Evolutionary conservation across 169 alveolate species (phyloP).

Genomic region (Cryptosporidium muris): DNA sequence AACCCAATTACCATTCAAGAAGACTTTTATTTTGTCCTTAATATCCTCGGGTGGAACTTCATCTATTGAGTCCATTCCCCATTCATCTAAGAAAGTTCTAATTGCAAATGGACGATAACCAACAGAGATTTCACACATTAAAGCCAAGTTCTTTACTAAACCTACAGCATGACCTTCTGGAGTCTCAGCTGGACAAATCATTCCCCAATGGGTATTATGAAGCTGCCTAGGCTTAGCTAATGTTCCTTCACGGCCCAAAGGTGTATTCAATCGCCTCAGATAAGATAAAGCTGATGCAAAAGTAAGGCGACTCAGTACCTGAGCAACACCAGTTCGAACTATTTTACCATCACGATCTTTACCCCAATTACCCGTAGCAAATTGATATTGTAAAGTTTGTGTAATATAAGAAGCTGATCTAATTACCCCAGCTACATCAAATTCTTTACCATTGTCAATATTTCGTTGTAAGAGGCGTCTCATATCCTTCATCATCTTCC

Average conservation of each 20-base stretch:
- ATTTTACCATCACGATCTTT: conserved; percentile 95
- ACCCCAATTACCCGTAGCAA: conserved; percentile 99
- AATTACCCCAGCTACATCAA: conserved; percentile 90
- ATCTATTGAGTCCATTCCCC: conserved; percentile 89
- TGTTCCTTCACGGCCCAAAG: conserved; percentile 97
- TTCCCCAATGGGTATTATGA: conserved; percentile 99
- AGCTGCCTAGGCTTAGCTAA: conserved; percentile 99
- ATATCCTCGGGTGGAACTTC: conserved; percentile 88
- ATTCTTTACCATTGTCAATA: conserved; percentile 88
- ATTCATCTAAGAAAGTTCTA: conserved; percentile 86
- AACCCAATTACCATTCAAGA: conserved; percentile 96
- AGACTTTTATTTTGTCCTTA: conserved; percentile 91
- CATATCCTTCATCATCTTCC: conserved; percentile 93
- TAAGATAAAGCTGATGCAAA: conserved; percentile 98
- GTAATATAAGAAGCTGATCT: conserved; percentile 89
- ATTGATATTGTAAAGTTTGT: conserved; percentile 89
- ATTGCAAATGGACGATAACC: conserved; percentile 89
- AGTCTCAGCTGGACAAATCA: conserved; percentile 99
- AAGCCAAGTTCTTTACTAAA: conserved; percentile 97
- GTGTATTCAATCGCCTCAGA: conserved; percentile 98
- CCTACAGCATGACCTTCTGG: conserved; percentile 99
- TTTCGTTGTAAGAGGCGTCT: conserved; percentile 89
- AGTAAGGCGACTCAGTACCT: conserved; percentile 97
- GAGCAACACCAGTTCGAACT: conserved; percentile 96
- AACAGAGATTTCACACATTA: conserved; percentile 97